A percentile compares a stretch with the other conserved stretches of the same genome.
These are phyloP conservation scores for Talaromyces atroroseus DNA, from an alignment of 2,329 filamentous ascomycete species.

Conservation along the genomic window DNA sequence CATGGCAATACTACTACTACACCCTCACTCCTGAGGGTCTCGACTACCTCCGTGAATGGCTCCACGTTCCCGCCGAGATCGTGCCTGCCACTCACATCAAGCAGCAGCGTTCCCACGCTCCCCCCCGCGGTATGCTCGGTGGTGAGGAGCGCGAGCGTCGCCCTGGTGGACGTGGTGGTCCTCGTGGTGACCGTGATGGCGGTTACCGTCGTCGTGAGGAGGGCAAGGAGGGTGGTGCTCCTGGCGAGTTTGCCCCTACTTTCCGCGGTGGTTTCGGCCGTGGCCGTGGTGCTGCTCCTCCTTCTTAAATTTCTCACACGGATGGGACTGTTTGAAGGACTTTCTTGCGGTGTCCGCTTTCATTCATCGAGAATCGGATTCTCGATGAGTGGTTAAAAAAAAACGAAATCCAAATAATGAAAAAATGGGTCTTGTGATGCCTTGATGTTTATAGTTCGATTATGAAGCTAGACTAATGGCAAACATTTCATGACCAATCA, in stretches of 20 bases:
- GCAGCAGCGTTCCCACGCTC: conserved; percentile 97
- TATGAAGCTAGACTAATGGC: conserved; percentile 29
- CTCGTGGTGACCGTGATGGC: conserved; percentile 61
- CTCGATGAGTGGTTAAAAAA: conserved; percentile 13
- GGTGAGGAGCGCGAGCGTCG: conserved; percentile 72
- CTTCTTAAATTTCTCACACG: conserved; percentile 14
- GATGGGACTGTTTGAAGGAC: not conserved
- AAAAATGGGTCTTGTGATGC: conserved; percentile 16
- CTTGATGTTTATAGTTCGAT: conserved; percentile 22
- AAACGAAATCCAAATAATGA: conserved; percentile 17
- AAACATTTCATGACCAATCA: conserved; percentile 25
- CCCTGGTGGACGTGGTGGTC: conserved; percentile 75
- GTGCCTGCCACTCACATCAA: conserved; percentile 99
- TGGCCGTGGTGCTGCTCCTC: conserved; percentile 72
- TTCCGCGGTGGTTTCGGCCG: conserved; percentile 90
- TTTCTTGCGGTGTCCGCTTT: not conserved
- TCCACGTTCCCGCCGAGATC: conserved; percentile 98
- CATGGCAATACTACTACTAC: conserved; percentile 99
- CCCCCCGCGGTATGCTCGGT: conserved; percentile 97
- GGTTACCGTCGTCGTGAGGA: conserved; percentile 87
- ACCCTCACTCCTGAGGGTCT: conserved; percentile 99
- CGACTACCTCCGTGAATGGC: conserved; percentile 99
- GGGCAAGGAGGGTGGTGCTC: conserved; percentile 81
- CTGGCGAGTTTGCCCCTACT: conserved; percentile 84
- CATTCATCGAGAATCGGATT: conserved; percentile 5